Percentiles rank a stretch among this genome's conserved stretches.
These are phyloP conservation scores for Ramularia endophylla DNA, from an alignment of 2,329 filamentous ascomycete species.

Conservation along the genomic window DNA sequence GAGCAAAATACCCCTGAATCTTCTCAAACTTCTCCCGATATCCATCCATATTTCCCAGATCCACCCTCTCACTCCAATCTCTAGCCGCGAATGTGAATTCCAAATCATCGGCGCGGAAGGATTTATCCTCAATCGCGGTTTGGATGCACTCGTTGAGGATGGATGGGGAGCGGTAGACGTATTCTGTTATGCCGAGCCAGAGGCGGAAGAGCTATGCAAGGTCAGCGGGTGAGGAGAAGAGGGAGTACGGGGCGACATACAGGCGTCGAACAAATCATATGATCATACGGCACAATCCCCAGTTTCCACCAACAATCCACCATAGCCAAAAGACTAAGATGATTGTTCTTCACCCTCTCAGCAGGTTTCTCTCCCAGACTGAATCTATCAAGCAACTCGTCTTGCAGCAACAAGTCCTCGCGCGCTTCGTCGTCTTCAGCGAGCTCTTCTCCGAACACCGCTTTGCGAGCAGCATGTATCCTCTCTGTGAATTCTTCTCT, in stretches of 20 bases:
- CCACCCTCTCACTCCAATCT: slow-evolving; percentile 92
- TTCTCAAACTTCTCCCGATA: slow-evolving; percentile 87
- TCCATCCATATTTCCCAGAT: slow-evolving; percentile 83
- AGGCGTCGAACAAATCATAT: slow-evolving; percentile 99
- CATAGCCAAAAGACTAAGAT: slow-evolving; percentile 88
- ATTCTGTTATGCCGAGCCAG: slow-evolving; percentile 95
- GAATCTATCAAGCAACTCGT: slow-evolving; percentile 82
- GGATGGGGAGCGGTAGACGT: slow-evolving; percentile 77
- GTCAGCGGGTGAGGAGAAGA: not conserved
- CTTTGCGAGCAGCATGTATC: slow-evolving; percentile 72
- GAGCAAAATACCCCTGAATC: slow-evolving; percentile 88
- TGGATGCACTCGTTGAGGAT: slow-evolving; percentile 74
- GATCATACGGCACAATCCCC: slow-evolving; percentile 92
- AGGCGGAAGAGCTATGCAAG: slow-evolving; percentile 71
- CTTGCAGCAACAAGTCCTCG: slow-evolving; percentile 66
- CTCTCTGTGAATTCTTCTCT: slow-evolving; percentile 65
- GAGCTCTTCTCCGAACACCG: slow-evolving; percentile 50
- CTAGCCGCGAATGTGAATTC: slow-evolving; percentile 97
- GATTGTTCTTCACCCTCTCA: slow-evolving; percentile 77
- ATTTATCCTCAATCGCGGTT: slow-evolving; percentile 82
- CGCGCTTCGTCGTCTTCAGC: slow-evolving; percentile 2
- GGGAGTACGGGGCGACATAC: slow-evolving; percentile 38
- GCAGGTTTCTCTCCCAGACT: slow-evolving; percentile 67
- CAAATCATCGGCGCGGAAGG: slow-evolving; percentile 89
- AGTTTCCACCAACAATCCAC: slow-evolving; percentile 97